Percentiles rank a stretch among this genome's conserved stretches.
Evolutionary conservation across 2,329 filamentous ascomycete species (phyloP).

Genomic region (Xylariales sp.): DNA sequence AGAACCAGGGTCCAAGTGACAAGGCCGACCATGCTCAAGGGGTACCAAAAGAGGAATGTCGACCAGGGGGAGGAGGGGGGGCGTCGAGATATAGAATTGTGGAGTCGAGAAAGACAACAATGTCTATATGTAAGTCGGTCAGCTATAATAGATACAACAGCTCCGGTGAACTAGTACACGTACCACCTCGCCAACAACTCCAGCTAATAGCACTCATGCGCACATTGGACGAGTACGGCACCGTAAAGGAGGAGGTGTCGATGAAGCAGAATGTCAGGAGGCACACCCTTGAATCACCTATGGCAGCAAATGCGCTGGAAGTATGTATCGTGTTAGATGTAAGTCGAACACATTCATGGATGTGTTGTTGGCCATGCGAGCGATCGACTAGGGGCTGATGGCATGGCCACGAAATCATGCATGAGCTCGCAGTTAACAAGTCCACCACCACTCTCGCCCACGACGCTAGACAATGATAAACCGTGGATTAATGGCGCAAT

Average conservation of each 20-base stretch:
- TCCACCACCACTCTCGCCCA: slow-evolving; percentile 24
- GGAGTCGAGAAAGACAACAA: slow-evolving; percentile 25
- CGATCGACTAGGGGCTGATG: slow-evolving; percentile 32
- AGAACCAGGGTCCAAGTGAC: slow-evolving; percentile 22
- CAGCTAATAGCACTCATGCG: no score
- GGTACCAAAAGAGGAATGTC: slow-evolving; percentile 19
- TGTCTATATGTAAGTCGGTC: slow-evolving; percentile 27
- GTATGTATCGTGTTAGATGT: slow-evolving; percentile 17
- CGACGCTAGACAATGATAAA: slow-evolving; percentile 19
- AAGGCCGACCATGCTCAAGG: slow-evolving; percentile 20
- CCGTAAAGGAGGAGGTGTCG: slow-evolving; percentile 1
- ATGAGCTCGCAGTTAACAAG: slow-evolving; percentile 33
- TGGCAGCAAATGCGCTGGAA: no score
- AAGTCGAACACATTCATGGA: slow-evolving; percentile 22
- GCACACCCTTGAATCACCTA: slow-evolving; percentile 1
- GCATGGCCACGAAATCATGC: slow-evolving; percentile 42
- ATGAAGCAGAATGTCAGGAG: slow-evolving; percentile 1
- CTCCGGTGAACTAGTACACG: slow-evolving; percentile 21
- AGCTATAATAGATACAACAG: slow-evolving; percentile 26
- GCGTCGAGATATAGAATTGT: slow-evolving; percentile 26
- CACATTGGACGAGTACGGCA: neutral
- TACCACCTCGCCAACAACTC: slow-evolving; percentile 25
- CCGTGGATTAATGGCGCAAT: slow-evolving; percentile 27
- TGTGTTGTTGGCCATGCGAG: slow-evolving; percentile 29
- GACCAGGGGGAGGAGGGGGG: slow-evolving; percentile 21